Base-by-base conservation (phyloP, 2,329 filamentous ascomycete species). In the Clonostachys byssicola region DNA sequence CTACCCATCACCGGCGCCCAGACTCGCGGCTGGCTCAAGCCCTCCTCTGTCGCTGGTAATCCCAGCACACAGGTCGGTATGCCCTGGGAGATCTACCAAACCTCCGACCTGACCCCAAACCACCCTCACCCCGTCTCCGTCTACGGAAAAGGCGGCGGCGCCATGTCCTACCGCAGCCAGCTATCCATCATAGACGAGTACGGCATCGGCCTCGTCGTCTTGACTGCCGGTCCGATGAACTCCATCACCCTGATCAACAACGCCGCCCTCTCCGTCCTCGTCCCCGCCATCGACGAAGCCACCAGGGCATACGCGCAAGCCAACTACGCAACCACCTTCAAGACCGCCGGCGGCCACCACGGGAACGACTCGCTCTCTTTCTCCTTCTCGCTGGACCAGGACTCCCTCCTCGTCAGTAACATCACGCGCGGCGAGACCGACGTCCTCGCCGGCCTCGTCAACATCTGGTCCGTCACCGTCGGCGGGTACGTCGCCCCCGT, bases 51-150 rank as follows among this genome's bases (percentile, higher is more conserved):
- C 33, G 59, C 60, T 2, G 63, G 64, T 3, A 59, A 60, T 4
- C 51, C 53, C 0, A 52, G 56, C 23, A 57, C 54, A 12, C 56
- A 65, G 18, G 64, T 65, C 4, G 66, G 67, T 4, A 59, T 61
- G 53, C 64, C 66, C 0, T 68, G 66, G 67, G 66, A 70, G 42
- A 66, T 68, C 13, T 55, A 60, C 2, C 63, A 60, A 2, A 53
- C 58, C 0, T 14, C 54, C 1, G 51, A 57, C 20, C 42, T 68
- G 0, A 58, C 57, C 0, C 55, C 58, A 1, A 34, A 54, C 0
- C 52, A 67, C 39, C 56, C 60, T 0, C 65, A 67, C 18, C 47
- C 56, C 1, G 51, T 70, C 5, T 57, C 65, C 13, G 50, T 68
- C 3, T 63, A 62, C 34, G 60, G 55, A 2, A 70, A 70, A 47